A percentile compares a stretch with the other conserved stretches of the same genome.
These are phyloP conservation scores for Jacaranda copaia DNA, from an alignment of 257 asterid species.

Conservation along the genomic window DNA sequence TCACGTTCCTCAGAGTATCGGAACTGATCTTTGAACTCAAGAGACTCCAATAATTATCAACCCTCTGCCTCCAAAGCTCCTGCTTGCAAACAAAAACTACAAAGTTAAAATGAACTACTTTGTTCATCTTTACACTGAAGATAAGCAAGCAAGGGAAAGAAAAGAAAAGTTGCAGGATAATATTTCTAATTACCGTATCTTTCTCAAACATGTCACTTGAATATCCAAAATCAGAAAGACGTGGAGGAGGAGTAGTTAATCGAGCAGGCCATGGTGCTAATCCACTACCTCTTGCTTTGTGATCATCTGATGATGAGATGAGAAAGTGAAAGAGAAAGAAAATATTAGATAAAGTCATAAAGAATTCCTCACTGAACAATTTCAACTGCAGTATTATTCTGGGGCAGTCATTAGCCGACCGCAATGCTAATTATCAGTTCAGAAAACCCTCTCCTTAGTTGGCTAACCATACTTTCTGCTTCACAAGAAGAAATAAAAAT, in stretches of 20 bases:
- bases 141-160: conserved; percentile 9
- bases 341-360: conserved; percentile 2
- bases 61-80: conserved; percentile 81
- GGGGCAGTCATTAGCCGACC: not conserved
- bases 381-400: not conserved
- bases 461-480: not conserved
- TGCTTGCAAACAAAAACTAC: conserved; percentile 36
- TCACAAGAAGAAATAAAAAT: not conserved
- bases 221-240: conserved; percentile 88
- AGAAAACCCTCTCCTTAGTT: not conserved
- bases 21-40: conserved; percentile 67
- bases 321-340: conserved; percentile 10
- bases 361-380: not conserved
- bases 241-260: conserved; percentile 79
- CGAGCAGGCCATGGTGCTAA: conserved; percentile 89
- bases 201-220: conserved; percentile 76
- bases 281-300: conserved; percentile 71
- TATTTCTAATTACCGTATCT: conserved; percentile 62
- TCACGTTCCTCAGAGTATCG: conserved; percentile 70
- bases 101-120: conserved; percentile 8
- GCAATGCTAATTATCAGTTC: not conserved
- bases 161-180: not conserved
- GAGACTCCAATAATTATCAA: conserved; percentile 71
- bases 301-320: conserved; percentile 60
- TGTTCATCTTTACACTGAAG: conserved; percentile 7